Base-by-base conservation (phyloP, 2,329 filamentous ascomycete genomes). In the Colletotrichum salicis region DNA sequence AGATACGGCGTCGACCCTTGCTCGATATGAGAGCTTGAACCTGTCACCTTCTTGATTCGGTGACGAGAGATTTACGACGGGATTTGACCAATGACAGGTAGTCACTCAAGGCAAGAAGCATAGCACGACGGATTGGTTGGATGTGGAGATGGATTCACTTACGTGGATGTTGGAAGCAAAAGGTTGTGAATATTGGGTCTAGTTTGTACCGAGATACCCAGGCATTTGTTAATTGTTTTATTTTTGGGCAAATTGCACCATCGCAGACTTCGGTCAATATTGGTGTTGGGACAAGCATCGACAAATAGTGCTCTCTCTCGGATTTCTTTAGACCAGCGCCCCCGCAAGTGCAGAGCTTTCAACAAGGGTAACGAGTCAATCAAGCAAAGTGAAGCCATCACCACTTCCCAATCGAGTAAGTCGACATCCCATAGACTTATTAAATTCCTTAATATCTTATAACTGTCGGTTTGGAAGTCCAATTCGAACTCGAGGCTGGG, bases 1-100 rank as follows among this genome's bases (percentile, higher is more conserved):
- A 72, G 55, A 12, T 74, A 54, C 37, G 67, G 63, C 10, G 13
- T 22, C 22, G 73, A 74, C 22, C 73, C 73, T 10, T 74, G 73
- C 41, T 56, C 67, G 24, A 22, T 54, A 6, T 64, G 52, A 54
- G 19, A 24, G 51, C 24, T 31, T 22, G 22, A 45, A 54, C 2
- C 22, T 2, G 11, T 11, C 13, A 15, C 7, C 2, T 2, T 12
- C n/a, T 7, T 7, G 4, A 1, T 0, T 1, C 12, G 11, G 12
- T 2, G 5, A 19, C 2, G 5, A 52, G 15, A 6, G 4, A 33
- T 5, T n/a, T 6, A 13, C 2, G 5, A 6, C 6, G 37, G 37
- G 6, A 15, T 13, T 13, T 41, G 13, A n/a, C n/a, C n/a, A n/a
- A n/a, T n/a, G n/a, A 15, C 15, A 10, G 15, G n/a, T 10, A 5